Evolutionary conservation across 805 yeast genomes (phyloP).

Genomic region (Nakazawaea ambrosiae): DNA sequence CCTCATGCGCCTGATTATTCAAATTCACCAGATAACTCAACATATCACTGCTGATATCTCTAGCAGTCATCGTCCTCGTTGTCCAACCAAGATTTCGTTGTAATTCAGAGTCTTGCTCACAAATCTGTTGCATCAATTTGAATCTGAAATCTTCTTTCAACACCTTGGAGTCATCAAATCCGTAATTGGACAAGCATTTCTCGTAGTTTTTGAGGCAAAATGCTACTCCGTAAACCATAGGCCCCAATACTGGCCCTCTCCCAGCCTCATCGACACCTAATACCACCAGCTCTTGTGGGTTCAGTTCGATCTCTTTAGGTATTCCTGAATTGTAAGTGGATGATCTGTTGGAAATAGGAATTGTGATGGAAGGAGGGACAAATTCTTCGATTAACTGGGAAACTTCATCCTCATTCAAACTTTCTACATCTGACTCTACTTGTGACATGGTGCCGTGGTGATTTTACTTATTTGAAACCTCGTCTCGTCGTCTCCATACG

Average conservation of each 20-base stretch:
- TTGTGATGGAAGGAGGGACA: conserved; percentile 28
- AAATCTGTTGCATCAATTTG: conserved; percentile 51
- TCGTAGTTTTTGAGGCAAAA: conserved; percentile 58
- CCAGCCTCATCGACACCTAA: conserved; percentile 99
- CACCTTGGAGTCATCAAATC: conserved; percentile 91
- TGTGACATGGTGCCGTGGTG: too few relatives aligned
- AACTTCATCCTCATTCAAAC: conserved; percentile 43
- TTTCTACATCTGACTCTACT: conserved; percentile 6
- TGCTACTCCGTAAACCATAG: conserved; percentile 93
- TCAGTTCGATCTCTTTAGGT: conserved; percentile 31
- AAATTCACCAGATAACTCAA: conserved; percentile 54
- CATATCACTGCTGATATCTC: conserved; percentile 88
- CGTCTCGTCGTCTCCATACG: too few relatives aligned
- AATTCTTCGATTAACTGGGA: conserved; percentile 19
- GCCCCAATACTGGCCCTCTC: conserved; percentile 95
- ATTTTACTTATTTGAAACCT: too few relatives aligned
- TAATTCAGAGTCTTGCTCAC: conserved; percentile 33
- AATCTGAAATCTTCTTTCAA: conserved; percentile 67
- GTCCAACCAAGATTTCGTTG: conserved; percentile 75
- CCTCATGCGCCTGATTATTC: conserved; percentile 95
- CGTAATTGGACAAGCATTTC: conserved; percentile 47
- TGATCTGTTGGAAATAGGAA: conserved; percentile 29
- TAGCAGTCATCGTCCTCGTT: conserved; percentile 75
- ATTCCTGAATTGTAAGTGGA: conserved; percentile 43
- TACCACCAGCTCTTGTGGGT: conserved; percentile 36